Percentiles rank a stretch among this genome's conserved stretches.
Conservation (phyloP, 1,284 basidiomycete species). For the Cutaneotrichosporon dermatis region DNA sequence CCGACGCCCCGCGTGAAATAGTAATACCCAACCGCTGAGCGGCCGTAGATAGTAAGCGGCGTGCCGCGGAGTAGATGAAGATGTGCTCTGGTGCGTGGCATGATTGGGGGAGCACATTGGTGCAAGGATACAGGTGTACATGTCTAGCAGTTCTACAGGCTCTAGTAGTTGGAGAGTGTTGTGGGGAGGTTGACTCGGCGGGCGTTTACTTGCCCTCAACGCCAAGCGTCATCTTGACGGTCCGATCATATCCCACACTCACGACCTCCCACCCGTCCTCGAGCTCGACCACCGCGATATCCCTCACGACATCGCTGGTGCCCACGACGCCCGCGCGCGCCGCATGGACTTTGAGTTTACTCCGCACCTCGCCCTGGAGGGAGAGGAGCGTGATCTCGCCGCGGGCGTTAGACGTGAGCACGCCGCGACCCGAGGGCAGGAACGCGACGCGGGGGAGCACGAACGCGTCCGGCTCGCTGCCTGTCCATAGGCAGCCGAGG, state of each 20-base stretch:
- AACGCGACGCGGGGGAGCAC: conserved; percentile 48
- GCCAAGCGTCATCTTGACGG: conserved; percentile 31
- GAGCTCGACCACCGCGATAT: conserved; percentile 14
- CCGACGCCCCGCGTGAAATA: no score
- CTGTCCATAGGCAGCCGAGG: conserved; percentile 43
- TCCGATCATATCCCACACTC: conserved; percentile 46
- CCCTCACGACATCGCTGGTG: conserved; percentile 40
- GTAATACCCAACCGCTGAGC: no score
- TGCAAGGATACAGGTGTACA: no score
- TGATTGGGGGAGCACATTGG: no score
- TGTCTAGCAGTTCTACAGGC: no score
- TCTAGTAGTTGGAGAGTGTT: no score
- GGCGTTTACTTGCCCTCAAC: background rate
- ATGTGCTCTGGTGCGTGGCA: no score
- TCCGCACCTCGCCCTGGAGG: conserved; percentile 33
- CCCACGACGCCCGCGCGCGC: conserved; percentile 23
- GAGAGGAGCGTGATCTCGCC: conserved; percentile 42
- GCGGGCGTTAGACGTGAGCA: conserved; percentile 41
- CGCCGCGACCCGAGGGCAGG: conserved; percentile 42
- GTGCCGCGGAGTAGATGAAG: no score
- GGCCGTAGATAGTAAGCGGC: no score
- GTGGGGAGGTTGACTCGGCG: no score
- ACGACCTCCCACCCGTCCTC: conserved; percentile 35
- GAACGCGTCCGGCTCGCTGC: conserved; percentile 40
- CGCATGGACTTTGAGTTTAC: conserved; percentile 39